These are phyloP conservation scores for Beverwykella pulmonaria DNA, from an alignment of 495 filamentous ascomycete species.

Conservation along the genomic window DNA sequence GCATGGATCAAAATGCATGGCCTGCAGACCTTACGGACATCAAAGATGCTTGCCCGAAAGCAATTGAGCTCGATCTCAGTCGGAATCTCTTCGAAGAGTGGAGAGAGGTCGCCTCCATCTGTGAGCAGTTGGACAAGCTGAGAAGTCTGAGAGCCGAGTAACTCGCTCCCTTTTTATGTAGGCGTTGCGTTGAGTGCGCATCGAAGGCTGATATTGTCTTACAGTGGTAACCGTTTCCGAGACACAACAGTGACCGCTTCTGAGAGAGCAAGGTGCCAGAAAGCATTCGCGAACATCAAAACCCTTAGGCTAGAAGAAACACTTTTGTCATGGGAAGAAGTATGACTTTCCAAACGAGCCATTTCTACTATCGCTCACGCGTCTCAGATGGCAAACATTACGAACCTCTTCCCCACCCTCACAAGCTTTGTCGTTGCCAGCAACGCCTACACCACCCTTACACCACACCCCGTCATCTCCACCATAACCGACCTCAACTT, in stretches of 20 bases:
- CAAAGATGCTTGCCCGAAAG: slow-evolving; percentile 52
- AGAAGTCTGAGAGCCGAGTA: slow-evolving; percentile 72
- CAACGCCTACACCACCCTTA: slow-evolving; percentile 53
- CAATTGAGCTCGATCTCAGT: slow-evolving; percentile 83
- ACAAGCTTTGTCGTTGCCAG: slow-evolving; percentile 58
- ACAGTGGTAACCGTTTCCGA: slow-evolving; percentile 77
- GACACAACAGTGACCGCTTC: slow-evolving; percentile 46
- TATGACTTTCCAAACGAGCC: slow-evolving; percentile 44
- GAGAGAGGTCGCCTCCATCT: slow-evolving; percentile 68
- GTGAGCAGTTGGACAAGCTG: slow-evolving; percentile 63
- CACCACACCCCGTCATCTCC: slow-evolving; percentile 43
- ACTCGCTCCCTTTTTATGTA: slow-evolving; percentile 33
- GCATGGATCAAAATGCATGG: slow-evolving; percentile 25
- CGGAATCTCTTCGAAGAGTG: slow-evolving; percentile 76
- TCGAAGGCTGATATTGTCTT: background rate
- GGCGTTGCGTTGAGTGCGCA: background rate
- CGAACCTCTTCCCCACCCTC: slow-evolving; percentile 60
- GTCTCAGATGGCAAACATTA: slow-evolving; percentile 46
- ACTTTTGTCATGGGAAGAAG: slow-evolving; percentile 71
- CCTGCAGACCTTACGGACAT: slow-evolving; percentile 25
- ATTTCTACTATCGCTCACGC: slow-evolving; percentile 15
- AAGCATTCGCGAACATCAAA: slow-evolving; percentile 61
- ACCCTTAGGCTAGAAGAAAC: slow-evolving; percentile 74
- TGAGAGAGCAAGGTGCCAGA: slow-evolving; percentile 44
- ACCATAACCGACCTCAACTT: slow-evolving; percentile 64